Percentiles rank a stretch among this genome's conserved stretches.
phyloP scores from a whole-genome alignment of 2,329 filamentous ascomycete genomes.

The Decorospora gaudefroyi region DNA sequence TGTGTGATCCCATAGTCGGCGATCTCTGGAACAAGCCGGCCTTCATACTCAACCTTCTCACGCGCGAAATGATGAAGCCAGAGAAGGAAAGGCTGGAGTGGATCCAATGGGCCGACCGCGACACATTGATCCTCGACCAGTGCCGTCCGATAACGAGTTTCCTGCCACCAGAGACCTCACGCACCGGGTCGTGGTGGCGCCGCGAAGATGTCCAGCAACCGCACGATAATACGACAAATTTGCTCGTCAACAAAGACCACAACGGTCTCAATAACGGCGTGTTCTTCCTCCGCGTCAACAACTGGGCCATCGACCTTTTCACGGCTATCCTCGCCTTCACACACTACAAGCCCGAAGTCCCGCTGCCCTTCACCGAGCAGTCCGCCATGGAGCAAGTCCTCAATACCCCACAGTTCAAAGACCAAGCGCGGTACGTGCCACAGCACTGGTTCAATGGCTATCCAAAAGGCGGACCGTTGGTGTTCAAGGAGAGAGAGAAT shows the following conservation, averaged over 20 bases:
- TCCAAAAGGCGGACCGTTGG: slow-evolving; percentile 33
- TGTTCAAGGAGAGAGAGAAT: slow-evolving; percentile 28
- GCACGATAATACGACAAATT: slow-evolving; percentile 28
- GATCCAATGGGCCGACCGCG: slow-evolving; percentile 53
- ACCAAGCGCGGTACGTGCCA: slow-evolving; percentile 44
- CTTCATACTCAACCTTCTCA: slow-evolving; percentile 50
- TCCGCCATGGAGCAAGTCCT: slow-evolving; percentile 50
- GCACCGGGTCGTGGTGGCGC: slow-evolving; percentile 21
- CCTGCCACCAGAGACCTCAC: slow-evolving; percentile 37
- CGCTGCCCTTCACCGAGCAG: slow-evolving; percentile 49
- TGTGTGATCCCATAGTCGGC: slow-evolving; percentile 50
- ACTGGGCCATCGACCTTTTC: slow-evolving; percentile 49
- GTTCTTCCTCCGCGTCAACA: slow-evolving; percentile 50
- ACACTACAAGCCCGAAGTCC: slow-evolving; percentile 45
- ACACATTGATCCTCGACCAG: slow-evolving; percentile 52
- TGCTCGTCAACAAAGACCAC: slow-evolving; percentile 48
- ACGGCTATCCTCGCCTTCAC: slow-evolving; percentile 48
- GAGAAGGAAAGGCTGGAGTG: slow-evolving; percentile 49
- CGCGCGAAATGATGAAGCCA: slow-evolving; percentile 45
- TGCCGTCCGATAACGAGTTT: slow-evolving; percentile 50
- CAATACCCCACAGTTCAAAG: slow-evolving; percentile 39
- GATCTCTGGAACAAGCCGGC: slow-evolving; percentile 54
- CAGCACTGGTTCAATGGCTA: slow-evolving; percentile 55
- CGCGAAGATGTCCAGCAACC: neutral
- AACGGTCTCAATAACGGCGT: slow-evolving; percentile 53